Percentiles rank a stretch among this genome's conserved stretches.
phyloP scores from a whole-genome alignment of 1,284 basidiomycete genomes.

The Malassezia equina region DNA sequence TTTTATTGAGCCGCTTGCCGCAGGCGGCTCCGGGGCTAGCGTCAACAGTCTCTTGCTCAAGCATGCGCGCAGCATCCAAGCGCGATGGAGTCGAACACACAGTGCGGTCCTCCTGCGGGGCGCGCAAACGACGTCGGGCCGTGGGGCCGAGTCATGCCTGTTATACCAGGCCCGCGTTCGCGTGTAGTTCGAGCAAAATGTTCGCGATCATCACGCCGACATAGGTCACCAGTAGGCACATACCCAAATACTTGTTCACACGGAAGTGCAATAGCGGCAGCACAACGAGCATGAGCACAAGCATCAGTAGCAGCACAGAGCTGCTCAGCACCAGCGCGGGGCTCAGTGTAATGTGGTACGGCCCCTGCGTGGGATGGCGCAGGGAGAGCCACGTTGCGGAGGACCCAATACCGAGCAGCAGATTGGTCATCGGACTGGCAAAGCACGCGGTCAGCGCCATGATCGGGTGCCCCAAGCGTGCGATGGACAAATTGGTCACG shows the following conservation, averaged over 20 bases:
- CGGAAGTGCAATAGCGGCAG: constrained; percentile 72
- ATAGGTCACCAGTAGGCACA: constrained; percentile 65
- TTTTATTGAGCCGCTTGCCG: constrained; percentile 42
- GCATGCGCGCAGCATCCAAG: constrained; percentile 7
- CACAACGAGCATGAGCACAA: constrained; percentile 63
- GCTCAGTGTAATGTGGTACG: constrained; percentile 2
- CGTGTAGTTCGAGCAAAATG: constrained; percentile 5
- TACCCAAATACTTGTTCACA: constrained; percentile 67
- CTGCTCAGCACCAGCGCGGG: constrained; percentile 9
- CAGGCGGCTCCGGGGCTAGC: constrained; percentile 11
- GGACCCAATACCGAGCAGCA: constrained; percentile 76
- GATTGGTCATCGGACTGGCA: constrained; percentile 90
- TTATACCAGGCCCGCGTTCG: constrained; percentile 16
- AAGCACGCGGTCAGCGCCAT: constrained; percentile 74
- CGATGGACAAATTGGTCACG: constrained; percentile 82
- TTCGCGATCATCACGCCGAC: constrained; percentile 8
- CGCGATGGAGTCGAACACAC: constrained; percentile 9
- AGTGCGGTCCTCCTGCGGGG: constrained; percentile 11
- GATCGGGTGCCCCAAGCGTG: constrained; percentile 38
- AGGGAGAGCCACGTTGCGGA: constrained; percentile 53
- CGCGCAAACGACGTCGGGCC: neutral
- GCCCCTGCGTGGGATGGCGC: neutral
- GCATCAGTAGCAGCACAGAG: constrained; percentile 56
- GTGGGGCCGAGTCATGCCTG: constrained; percentile 4
- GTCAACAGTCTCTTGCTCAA: constrained; percentile 33